phyloP scores from a whole-genome alignment of 257 asterid species.

The Jacaranda mimosifolia region DNA sequence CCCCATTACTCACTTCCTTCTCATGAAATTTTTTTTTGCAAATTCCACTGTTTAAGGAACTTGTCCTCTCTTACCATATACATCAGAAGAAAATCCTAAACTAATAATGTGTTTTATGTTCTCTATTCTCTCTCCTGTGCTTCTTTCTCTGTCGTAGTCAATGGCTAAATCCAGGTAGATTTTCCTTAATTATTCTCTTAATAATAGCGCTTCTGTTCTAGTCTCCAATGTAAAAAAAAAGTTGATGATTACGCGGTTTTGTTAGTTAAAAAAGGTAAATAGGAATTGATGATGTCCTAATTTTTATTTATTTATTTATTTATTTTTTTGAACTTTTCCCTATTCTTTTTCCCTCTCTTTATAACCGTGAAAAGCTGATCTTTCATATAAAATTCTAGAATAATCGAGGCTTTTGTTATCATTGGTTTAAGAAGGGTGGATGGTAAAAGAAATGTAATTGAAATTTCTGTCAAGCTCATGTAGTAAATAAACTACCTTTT shows the following conservation, averaged over 20 bases:
- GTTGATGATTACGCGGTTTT: conserved; percentile 55
- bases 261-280: conserved; percentile 50
- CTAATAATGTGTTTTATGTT: neutral
- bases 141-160: conserved; percentile 36
- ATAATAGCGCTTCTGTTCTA: conserved; percentile 21
- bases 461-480: no score
- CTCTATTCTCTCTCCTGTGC: conserved; percentile 11
- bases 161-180: conserved; percentile 50
- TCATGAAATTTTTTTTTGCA: neutral
- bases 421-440: no score
- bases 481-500: neutral
- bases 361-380: neutral
- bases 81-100: conserved; percentile 9
- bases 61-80: conserved; percentile 49
- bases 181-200: conserved; percentile 50
- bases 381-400: neutral
- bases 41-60: conserved; percentile 40
- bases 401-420: neutral
- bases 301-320: no score
- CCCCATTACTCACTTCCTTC: conserved; percentile 22
- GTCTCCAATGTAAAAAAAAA: conserved; percentile 26
- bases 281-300: neutral
- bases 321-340: conserved; percentile 20
- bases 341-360: neutral
- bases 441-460: no score